phyloP scores from a whole-genome alignment of 306 rosid genomes.

The Cucumis hystrix region DNA sequence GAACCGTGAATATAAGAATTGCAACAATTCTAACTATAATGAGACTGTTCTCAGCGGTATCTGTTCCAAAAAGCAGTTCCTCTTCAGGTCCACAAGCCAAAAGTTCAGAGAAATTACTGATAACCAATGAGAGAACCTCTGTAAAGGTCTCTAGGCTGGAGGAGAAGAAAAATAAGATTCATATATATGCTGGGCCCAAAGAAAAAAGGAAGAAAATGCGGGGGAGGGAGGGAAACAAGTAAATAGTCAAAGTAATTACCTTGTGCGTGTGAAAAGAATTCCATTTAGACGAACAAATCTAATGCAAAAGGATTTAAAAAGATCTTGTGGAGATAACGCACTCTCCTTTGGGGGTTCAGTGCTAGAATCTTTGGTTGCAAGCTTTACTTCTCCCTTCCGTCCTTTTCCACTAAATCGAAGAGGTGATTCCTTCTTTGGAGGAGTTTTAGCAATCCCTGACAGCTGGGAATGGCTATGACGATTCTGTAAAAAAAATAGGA shows the following conservation, averaged over 20 bases:
- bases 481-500: conserved; percentile 35
- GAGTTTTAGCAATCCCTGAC: conserved; percentile 42
- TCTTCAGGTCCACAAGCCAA: conserved; percentile 63
- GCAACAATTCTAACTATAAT: conserved; percentile 56
- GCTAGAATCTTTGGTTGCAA: conserved; percentile 25
- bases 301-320: conserved; percentile 48
- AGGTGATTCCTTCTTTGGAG: conserved; percentile 41
- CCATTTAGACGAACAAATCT: conserved; percentile 88
- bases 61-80: conserved; percentile 49
- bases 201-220: not conserved
- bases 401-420: conserved; percentile 41
- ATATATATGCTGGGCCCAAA: not conserved
- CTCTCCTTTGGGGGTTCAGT: conserved; percentile 36
- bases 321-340: conserved; percentile 28
- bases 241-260: conserved; percentile 24
- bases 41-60: conserved; percentile 56
- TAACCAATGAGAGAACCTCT: conserved; percentile 61
- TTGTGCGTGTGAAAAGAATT: conserved; percentile 81
- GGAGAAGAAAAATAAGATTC: conserved; percentile 3
- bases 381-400: conserved; percentile 47
- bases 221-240: not conserved
- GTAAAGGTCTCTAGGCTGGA: conserved; percentile 74
- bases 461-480: conserved; percentile 74
- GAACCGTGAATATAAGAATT: conserved; percentile 62
- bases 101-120: conserved; percentile 43